Conservation (phyloP, 2,329 filamentous ascomycete species). For the Parastagonospora nodorum region DNA sequence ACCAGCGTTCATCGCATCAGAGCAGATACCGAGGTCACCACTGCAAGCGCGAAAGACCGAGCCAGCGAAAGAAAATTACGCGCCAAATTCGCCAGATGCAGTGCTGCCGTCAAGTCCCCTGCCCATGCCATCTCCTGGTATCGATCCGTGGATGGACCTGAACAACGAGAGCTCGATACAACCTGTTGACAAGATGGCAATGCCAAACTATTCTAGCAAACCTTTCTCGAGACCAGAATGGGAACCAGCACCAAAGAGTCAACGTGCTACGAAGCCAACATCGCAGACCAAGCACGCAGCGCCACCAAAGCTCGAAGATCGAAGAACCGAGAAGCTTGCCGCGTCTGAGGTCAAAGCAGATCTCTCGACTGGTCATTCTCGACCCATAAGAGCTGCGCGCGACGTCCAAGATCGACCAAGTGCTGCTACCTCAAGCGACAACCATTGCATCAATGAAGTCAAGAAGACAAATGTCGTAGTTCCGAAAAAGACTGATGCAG, state of each 20-base stretch:
- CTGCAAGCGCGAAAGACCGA: slow-evolving; percentile 23
- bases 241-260: slow-evolving; percentile 24
- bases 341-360: slow-evolving; percentile 3
- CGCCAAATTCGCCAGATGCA: slow-evolving; percentile 20
- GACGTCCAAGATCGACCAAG: slow-evolving; percentile 9
- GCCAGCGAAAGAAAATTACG: slow-evolving; percentile 28
- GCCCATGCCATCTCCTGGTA: slow-evolving; percentile 33
- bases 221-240: slow-evolving; percentile 31
- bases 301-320: slow-evolving; percentile 1
- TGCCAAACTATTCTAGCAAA: slow-evolving; percentile 36
- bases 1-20: slow-evolving; percentile 6
- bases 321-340: slow-evolving; percentile 4
- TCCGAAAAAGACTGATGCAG: background rate
- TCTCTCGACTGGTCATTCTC: background rate
- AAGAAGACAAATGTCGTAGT: background rate
- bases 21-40: slow-evolving; percentile 22
- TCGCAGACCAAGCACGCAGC: slow-evolving; percentile 13
- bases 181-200: slow-evolving; percentile 38
- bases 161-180: slow-evolving; percentile 32
- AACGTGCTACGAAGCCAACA: slow-evolving; percentile 21
- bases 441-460: background rate
- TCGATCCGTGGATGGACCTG: slow-evolving; percentile 40
- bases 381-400: background rate
- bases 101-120: slow-evolving; percentile 36
- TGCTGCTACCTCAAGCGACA: slow-evolving; percentile 2